Base-by-base conservation (phyloP, 2,329 filamentous ascomycete genomes). In the Plenodomus biglobosus region DNA sequence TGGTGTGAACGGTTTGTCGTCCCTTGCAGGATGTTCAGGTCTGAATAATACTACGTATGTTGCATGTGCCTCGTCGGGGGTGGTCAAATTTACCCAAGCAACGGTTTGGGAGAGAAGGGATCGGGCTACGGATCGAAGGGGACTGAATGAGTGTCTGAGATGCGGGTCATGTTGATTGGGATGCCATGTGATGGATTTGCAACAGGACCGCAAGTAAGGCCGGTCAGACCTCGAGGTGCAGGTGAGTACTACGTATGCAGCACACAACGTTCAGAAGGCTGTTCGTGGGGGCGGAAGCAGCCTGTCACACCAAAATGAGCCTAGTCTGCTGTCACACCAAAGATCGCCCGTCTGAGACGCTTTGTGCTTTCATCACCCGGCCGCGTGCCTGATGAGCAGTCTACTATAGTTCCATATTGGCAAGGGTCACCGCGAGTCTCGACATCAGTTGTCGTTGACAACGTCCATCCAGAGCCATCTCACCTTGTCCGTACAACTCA, bases 21-120 rank as follows among this genome's bases (percentile, higher is more conserved):
- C n/a, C 21, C 24, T 48, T 48, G 42, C 34, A 39, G 44, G 16
- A 17, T 37, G 43, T 43, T 52, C 47, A 37, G 47, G 48, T 45
- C 11, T 41, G 47, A 40, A 38, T 45, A 44, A 49, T 45, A n/a
- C n/a, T n/a, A n/a, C n/a, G n/a, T n/a, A 37, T 27, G 34, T 7
- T 32, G 27, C 27, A 32, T 10, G 13, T 32, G 27, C 13, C 3
- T 6, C 15, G 27, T 32, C 15, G 35, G 39, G 37, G 40, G 17
- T 32, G 35, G 7, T 38, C 35, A 20, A 46, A 48, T 45, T 48
- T 48, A 40, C 20, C 43, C 43, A 48, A 15, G 44, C 32, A 30
- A 46, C 10, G 35, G 43, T 27, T 35, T 21, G 27, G 27, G 13
- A 11, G 27, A 3, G 27, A 3, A 15, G 8, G 11, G 3, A 32